Evolutionary conservation across 768 basidiomycete genomes (phyloP), one percentile per base, ranked within the genome.

Genomic region (Mycena crocata): DNA sequence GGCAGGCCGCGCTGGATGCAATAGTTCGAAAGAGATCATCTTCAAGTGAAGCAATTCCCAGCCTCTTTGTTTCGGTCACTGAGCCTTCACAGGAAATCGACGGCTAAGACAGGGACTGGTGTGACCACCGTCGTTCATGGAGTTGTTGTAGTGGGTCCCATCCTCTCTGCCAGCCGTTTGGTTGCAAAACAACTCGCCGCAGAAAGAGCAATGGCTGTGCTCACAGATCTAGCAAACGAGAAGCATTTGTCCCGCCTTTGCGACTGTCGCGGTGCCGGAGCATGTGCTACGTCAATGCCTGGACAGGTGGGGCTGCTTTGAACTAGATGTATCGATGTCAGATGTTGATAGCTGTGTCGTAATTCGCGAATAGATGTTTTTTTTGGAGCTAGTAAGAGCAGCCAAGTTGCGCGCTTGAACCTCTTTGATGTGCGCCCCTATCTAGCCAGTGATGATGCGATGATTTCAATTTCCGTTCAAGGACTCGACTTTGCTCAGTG

Each of bases 151-250:
- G 85, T 81, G 2, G 90, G 90, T 0, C 92, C 93, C 3, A 81
- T 93, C 34, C 78, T 87, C 14, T 87, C 88, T 13, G 70, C 80
- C 8, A 92, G 87, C 66, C 76, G 83, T 37, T 81, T 83, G 1
- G 80, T 92, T n/a, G 89, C 91, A 5, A 92, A 89, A 72, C 89
- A 88, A 31, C 82, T 89, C 48, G 91, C 89, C 2, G 85, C 92
- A 2, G 90, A 92, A 74, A 79, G 84, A 28, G 90, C 91, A 0
- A 76, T 87, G 42, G 73, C 78, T n/a, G 75, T 86, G 32, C 79
- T 93, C 62, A 80, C 78, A 59, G 86, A 90, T 63, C 64, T 79
- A 2, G 72, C 70, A 23, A 85, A 84, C 28, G 83, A 84, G 0
- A 82, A 83, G 59, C 79, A 75, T 45, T 76, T 93, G 32, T 65